These are phyloP conservation scores for Baudoinia panamericana DNA, from an alignment of 495 filamentous ascomycete genomes.

Conservation along the genomic window DNA sequence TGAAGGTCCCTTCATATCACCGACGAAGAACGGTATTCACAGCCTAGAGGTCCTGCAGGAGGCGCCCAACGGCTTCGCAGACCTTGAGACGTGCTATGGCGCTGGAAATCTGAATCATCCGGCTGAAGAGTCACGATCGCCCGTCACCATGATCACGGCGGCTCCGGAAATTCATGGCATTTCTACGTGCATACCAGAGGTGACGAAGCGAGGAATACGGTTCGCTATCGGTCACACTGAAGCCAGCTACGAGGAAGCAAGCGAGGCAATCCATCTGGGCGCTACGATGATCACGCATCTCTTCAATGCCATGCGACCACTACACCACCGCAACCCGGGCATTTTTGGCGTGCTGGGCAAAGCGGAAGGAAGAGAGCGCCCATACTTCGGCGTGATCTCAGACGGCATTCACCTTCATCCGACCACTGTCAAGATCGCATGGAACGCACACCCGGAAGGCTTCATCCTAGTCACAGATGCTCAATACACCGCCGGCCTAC, in stretches of 20 bases:
- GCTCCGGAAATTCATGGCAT: constrained; percentile 64
- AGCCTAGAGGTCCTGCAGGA: constrained; percentile 49
- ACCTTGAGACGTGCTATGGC: constrained; percentile 59
- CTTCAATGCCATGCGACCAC: constrained; percentile 80
- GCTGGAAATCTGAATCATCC: constrained; percentile 38
- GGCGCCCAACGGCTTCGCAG: constrained; percentile 37
- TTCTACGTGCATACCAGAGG: constrained; percentile 44
- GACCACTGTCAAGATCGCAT: constrained; percentile 49
- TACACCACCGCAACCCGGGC: constrained; percentile 74
- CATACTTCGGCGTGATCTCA: constrained; percentile 52
- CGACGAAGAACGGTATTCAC: constrained; percentile 60
- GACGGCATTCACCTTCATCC: constrained; percentile 58
- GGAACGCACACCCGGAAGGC: constrained; percentile 45
- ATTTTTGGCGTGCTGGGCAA: constrained; percentile 61
- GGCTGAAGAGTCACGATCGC: neutral
- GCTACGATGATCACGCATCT: constrained; percentile 79
- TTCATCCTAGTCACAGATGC: constrained; percentile 58
- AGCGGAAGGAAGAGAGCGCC: constrained; percentile 35
- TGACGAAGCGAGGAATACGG: constrained; percentile 48
- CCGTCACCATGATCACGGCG: constrained; percentile 66
- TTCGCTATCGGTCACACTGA: constrained; percentile 73
- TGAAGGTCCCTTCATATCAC: constrained; percentile 71
- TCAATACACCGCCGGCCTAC: constrained; percentile 53
- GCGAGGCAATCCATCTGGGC: constrained; percentile 49
- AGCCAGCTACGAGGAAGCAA: constrained; percentile 62